phyloP scores from a whole-genome alignment of 371 early-diverging fungal genomes.

The Mucor racemosus region DNA sequence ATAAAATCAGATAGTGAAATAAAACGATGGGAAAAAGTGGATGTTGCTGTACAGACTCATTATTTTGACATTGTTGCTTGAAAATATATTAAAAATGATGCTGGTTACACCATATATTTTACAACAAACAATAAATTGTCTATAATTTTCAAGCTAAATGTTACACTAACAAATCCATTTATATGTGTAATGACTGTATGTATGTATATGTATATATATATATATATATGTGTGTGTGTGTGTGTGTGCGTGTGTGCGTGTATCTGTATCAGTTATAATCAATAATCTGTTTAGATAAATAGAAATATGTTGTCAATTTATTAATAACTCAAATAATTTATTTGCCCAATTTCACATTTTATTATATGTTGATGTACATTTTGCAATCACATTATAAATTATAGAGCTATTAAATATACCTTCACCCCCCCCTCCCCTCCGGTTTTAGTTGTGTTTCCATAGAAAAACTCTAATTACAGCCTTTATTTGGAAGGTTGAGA shows the following conservation, averaged over 20 bases:
- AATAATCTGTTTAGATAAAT: not conserved
- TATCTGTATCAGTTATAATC: not conserved
- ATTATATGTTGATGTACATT: not conserved
- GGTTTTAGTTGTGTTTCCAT: not conserved
- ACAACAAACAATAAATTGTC: constrained; percentile 6
- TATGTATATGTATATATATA: too few relatives aligned
- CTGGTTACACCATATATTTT: not conserved
- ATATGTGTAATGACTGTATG: not conserved
- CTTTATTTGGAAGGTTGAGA: constrained; percentile 1
- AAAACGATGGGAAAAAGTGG: constrained; percentile 47
- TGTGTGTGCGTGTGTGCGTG: not conserved
- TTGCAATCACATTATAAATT: not conserved
- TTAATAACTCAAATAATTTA: not conserved
- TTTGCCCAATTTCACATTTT: not conserved
- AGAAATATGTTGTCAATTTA: not conserved
- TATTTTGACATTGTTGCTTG: constrained; percentile 14
- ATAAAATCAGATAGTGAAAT: constrained; percentile 53
- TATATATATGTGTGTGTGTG: too few relatives aligned
- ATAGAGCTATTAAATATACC: not conserved
- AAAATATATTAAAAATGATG: not conserved
- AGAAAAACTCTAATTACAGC: constrained; percentile 1
- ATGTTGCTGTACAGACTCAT: constrained; percentile 46
- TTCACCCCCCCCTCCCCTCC: not conserved
- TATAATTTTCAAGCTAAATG: not conserved
- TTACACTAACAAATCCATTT: not conserved